Conservation (phyloP, 2,329 filamentous ascomycete species). For the Exserohilum turcica region DNA sequence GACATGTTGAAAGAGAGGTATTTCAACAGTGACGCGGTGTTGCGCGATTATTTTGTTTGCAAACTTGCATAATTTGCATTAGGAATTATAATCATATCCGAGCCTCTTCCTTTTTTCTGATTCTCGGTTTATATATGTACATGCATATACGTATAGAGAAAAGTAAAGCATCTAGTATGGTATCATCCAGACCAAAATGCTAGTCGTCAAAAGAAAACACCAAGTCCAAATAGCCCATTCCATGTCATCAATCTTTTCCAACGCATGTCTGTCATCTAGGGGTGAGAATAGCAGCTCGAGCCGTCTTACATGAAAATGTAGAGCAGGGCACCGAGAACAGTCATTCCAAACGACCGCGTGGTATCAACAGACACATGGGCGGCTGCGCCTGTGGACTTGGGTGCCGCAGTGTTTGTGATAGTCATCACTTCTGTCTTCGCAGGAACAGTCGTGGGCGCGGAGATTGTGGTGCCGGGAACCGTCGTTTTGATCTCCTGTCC, state of each 20-base stretch:
- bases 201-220: no score
- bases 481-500: constrained; percentile 25
- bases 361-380: constrained; percentile 22
- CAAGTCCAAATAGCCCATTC: no score
- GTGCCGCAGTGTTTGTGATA: constrained; percentile 18
- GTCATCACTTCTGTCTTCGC: constrained; percentile 28
- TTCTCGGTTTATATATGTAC: no score
- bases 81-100: no score
- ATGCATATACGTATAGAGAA: constrained; percentile 9
- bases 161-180: constrained; percentile 18
- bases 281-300: no score
- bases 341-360: constrained; percentile 29
- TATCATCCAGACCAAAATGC: constrained; percentile 30
- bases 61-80: no score
- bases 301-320: constrained; percentile 26
- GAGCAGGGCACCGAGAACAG: constrained; percentile 32
- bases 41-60: no score
- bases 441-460: constrained; percentile 30
- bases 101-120: no score
- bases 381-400: constrained; percentile 25
- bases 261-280: not conserved
- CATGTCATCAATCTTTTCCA: not conserved
- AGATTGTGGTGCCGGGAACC: constrained; percentile 27
- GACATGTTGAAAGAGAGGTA: not conserved
- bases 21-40: no score